Evolutionary conservation across 2,329 filamentous ascomycete species (phyloP).

Genomic region (Pezicula rhizophila): DNA sequence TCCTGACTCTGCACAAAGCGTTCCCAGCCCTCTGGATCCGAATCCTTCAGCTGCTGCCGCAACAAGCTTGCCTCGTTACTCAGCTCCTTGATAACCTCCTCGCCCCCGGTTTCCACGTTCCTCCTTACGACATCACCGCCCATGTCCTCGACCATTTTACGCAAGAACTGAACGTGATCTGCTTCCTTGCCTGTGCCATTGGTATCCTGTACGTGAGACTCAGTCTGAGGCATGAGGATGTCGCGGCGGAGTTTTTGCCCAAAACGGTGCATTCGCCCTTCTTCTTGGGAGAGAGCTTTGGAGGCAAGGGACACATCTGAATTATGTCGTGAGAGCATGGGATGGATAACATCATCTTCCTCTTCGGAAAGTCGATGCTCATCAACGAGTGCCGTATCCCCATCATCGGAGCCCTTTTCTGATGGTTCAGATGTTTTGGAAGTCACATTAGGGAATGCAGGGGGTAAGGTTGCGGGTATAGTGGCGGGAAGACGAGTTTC

Average conservation of each 20-base stretch:
- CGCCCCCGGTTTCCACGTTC: constrained; percentile 40
- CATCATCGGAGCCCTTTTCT: constrained; percentile 6
- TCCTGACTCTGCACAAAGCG: constrained; percentile 56
- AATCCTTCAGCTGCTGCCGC: constrained; percentile 43
- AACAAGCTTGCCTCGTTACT: constrained; percentile 37
- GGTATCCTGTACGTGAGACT: constrained; percentile 28
- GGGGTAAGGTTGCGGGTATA: constrained; percentile 14
- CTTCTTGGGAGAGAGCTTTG: constrained; percentile 59
- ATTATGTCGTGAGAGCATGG: constrained; percentile 47
- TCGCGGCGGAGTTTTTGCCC: constrained; percentile 61
- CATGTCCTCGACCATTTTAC: constrained; percentile 57
- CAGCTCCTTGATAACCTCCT: constrained; percentile 54
- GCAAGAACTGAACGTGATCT: constrained; percentile 39
- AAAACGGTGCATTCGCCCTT: constrained; percentile 64
- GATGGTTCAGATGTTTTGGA: neutral
- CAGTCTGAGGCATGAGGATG: constrained; percentile 40
- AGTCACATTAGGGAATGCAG: constrained; percentile 10
- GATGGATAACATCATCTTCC: constrained; percentile 34
- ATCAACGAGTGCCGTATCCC: constrained; percentile 15
- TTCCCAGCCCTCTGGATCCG: constrained; percentile 62
- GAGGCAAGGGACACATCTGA: constrained; percentile 64
- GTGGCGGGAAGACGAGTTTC: constrained; percentile 56
- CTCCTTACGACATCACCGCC: constrained; percentile 51
- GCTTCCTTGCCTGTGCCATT: constrained; percentile 32
- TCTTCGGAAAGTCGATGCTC: constrained; percentile 30